Conservation (phyloP, 768 basidiomycete genomes). For the Termitomyces sp. region DNA sequence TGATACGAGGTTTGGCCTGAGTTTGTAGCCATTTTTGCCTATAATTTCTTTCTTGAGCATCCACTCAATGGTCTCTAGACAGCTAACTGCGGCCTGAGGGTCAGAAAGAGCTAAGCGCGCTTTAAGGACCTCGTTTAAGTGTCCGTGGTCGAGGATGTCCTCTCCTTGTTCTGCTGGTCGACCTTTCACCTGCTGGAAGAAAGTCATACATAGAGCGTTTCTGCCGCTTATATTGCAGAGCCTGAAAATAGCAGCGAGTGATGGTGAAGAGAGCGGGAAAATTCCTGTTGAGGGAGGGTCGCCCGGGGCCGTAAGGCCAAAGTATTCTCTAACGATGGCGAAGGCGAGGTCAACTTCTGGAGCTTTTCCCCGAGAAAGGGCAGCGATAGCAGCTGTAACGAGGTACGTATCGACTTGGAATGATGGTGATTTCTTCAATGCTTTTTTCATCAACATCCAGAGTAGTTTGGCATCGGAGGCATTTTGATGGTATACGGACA, state of each 20-base stretch:
- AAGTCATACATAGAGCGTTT: conserved; percentile 44
- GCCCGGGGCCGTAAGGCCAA: conserved; percentile 50
- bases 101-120: conserved; percentile 42
- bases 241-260: conserved; percentile 49
- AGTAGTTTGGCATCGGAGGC: conserved; percentile 66
- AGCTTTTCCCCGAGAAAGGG: conserved; percentile 49
- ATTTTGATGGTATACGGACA: conserved; percentile 28
- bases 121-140: conserved; percentile 58
- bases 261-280: conserved; percentile 37
- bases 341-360: conserved; percentile 65
- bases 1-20: conserved; percentile 43
- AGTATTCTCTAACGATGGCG: conserved; percentile 54
- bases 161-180: conserved; percentile 29
- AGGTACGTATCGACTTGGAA: conserved; percentile 51
- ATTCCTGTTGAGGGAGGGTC: conserved; percentile 32
- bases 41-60: conserved; percentile 53
- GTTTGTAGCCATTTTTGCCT: conserved; percentile 36
- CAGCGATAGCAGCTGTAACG: conserved; percentile 46
- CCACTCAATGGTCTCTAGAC: conserved; percentile 62
- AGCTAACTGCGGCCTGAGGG: conserved; percentile 36
- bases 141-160: conserved; percentile 41
- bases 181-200: conserved; percentile 55
- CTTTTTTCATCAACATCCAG: conserved; percentile 62
- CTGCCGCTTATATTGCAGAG: conserved; percentile 49
- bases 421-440: conserved; percentile 35